Conservation (phyloP, 73 alveolate species). For the Breviolum minutum region DNA sequence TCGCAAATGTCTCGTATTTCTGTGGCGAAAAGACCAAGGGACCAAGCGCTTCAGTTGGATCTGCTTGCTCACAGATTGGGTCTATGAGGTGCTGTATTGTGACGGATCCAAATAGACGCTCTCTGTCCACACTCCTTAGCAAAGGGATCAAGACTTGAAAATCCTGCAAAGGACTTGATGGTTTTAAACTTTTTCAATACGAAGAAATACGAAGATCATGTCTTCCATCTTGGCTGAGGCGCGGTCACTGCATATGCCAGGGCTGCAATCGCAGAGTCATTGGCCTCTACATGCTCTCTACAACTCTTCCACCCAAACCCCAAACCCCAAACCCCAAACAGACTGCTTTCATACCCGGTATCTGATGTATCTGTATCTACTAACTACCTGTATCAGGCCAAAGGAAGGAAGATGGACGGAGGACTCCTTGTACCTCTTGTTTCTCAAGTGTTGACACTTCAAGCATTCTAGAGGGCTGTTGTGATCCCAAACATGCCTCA, state of each 20-base stretch:
- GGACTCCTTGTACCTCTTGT: no score
- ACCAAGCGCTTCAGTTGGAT: neutral
- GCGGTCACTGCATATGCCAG: neutral
- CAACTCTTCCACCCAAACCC: no score
- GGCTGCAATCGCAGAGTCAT: neutral
- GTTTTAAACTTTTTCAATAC: no score
- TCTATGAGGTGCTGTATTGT: conserved; percentile 42
- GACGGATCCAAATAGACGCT: conserved; percentile 27
- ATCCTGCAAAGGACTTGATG: no score
- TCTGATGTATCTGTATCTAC: no score
- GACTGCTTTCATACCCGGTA: no score
- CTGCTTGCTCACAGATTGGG: neutral
- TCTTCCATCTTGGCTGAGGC: neutral
- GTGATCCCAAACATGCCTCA: neutral
- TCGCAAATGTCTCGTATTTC: neutral
- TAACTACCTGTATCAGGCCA: no score
- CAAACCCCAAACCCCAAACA: no score
- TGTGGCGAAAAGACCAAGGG: neutral
- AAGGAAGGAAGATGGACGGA: no score
- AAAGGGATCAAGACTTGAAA: neutral
- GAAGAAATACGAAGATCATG: neutral
- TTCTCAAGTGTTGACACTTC: neutral
- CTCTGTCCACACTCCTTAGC: neutral
- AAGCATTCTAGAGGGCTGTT: neutral
- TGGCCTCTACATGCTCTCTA: neutral